Evolutionary conservation across 192 early-diverging fungal genomes (phyloP).

Genomic region (Diversispora epigaea): DNA sequence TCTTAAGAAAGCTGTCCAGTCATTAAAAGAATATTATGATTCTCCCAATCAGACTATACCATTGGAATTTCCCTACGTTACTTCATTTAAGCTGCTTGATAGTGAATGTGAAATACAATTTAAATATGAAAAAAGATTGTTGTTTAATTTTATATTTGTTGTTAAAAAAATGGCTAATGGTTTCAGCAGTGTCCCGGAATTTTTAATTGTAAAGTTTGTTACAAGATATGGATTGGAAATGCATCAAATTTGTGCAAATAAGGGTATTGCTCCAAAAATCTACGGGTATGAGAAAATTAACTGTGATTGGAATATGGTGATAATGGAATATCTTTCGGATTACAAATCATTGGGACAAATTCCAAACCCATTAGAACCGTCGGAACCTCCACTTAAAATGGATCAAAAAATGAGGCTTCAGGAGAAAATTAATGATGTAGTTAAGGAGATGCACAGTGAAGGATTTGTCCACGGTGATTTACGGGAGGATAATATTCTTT

Average conservation of each 20-base stretch:
- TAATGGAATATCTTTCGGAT: slow-evolving; percentile 16
- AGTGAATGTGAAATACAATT: slow-evolving; percentile 5
- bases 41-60: not conserved
- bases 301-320: slow-evolving; percentile 17
- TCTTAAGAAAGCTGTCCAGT: slow-evolving; percentile 16
- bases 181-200: not conserved
- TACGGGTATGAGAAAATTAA: slow-evolving; percentile 17
- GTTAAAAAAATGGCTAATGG: not conserved
- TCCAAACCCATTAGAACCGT: too few species aligned
- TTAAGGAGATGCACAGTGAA: not conserved
- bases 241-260: slow-evolving; percentile 15
- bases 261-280: slow-evolving; percentile 10
- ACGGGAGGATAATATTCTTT: not conserved
- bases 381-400: not conserved
- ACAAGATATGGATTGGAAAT: slow-evolving; percentile 16
- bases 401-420: slow-evolving; percentile 11
- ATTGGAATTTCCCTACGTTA: slow-evolving; percentile 13
- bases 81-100: slow-evolving; percentile 17
- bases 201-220: slow-evolving; percentile 13
- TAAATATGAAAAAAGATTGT: slow-evolving; percentile 21
- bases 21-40: slow-evolving; percentile 16
- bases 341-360: slow-evolving; percentile 16
- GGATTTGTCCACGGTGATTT: not conserved
- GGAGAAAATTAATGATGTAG: not conserved
- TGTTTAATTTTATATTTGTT: not conserved